These are phyloP conservation scores for Oenanthe javanica DNA, from an alignment of 140 eudicot genomes.

Conservation along the genomic window DNA sequence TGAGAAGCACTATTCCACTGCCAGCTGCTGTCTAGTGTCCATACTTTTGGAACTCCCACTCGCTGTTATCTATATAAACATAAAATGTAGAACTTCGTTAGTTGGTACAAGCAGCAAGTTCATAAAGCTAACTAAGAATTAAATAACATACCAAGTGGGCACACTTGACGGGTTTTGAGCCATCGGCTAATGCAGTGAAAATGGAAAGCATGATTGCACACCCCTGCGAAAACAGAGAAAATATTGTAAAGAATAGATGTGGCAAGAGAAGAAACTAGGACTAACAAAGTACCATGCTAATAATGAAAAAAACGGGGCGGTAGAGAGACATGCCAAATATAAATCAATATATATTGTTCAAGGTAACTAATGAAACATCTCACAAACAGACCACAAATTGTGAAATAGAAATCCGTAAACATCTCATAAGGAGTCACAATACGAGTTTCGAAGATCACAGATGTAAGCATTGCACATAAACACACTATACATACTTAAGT, in stretches of 20 bases:
- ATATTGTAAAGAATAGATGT: background rate
- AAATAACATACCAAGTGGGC: constrained; percentile 56
- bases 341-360: no score
- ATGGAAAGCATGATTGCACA: constrained; percentile 79
- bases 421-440: background rate
- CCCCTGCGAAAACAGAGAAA: constrained; percentile 30
- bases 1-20: constrained; percentile 1
- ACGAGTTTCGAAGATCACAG: background rate
- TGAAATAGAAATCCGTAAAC: background rate
- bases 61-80: constrained; percentile 63
- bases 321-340: no score
- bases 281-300: background rate
- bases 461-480: background rate
- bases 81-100: background rate
- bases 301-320: background rate
- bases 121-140: background rate
- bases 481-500: background rate
- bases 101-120: background rate
- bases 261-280: background rate
- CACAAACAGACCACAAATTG: background rate
- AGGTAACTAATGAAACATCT: no score
- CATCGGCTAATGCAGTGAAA: constrained; percentile 89
- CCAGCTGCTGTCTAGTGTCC: constrained; percentile 43
- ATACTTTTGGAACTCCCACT: constrained; percentile 92
- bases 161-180: constrained; percentile 89